phyloP scores from a whole-genome alignment of 2,329 filamentous ascomycete species.

The Aphanoascus verrucosus region DNA sequence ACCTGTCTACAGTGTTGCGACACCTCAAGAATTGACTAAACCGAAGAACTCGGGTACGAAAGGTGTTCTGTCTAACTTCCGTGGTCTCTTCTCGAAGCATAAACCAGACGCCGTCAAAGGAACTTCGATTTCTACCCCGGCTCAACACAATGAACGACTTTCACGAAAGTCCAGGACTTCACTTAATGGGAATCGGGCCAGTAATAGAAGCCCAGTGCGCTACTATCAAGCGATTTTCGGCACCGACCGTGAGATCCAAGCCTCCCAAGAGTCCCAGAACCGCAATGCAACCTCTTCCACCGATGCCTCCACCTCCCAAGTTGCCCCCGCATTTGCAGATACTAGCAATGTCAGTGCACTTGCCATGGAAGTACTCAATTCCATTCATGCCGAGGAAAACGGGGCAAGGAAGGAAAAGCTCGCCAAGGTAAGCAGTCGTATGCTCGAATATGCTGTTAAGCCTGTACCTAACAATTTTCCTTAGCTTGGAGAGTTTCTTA shows the following conservation, averaged over 20 bases:
- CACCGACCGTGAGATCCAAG: conserved; percentile 8
- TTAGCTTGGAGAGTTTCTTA: conserved; percentile 17
- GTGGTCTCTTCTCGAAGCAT: conserved; percentile 17
- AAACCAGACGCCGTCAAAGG: conserved; percentile 11
- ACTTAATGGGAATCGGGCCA: neutral
- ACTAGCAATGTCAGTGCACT: conserved; percentile 14
- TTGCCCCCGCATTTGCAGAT: conserved; percentile 14
- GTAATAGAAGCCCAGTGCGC: conserved; percentile 6
- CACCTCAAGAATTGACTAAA: conserved; percentile 1
- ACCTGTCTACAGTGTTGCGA: neutral
- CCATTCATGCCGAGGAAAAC: conserved; percentile 15
- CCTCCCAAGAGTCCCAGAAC: neutral
- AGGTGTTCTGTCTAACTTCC: conserved; percentile 17
- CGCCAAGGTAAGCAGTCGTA: conserved; percentile 14
- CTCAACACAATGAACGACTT: conserved; percentile 2
- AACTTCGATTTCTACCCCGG: neutral
- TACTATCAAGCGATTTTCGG: conserved; percentile 8
- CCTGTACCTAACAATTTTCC: neutral
- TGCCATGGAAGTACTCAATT: conserved; percentile 17
- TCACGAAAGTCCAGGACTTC: conserved; percentile 4
- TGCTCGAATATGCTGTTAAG: neutral
- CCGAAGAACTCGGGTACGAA: conserved; percentile 9
- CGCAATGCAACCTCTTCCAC: neutral
- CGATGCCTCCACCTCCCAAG: neutral
- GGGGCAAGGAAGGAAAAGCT: conserved; percentile 16